Evolutionary conservation across 177 flowering plant genomes (phyloP), one percentile per base, ranked within the genome.

Genomic region (Vitis hybrid): DNA sequence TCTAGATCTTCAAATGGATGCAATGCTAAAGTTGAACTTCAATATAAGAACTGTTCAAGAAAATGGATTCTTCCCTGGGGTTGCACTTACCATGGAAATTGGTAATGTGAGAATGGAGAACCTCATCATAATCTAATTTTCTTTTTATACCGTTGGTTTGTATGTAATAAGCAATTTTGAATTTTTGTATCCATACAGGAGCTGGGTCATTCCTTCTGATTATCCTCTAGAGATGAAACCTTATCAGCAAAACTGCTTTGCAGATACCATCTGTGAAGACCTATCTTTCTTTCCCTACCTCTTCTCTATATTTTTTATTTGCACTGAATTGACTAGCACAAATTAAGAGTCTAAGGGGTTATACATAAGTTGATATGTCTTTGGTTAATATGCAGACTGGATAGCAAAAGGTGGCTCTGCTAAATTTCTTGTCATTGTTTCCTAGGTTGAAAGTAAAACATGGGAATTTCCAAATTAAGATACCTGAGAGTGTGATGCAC

Each of bases 1-100:
- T 72, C 71, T 23, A 81, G 82, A 39, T 76, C 72, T 67, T 72
- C 77, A 23, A 72, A 64, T 60, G 80, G 71, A 17, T 55, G 73
- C 68, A 59, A 69, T 45, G 77, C 67, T 11, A 81, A 74, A 64
- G 62, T 81, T 17, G 84, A 77, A 69, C 65, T 83, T 57, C 86
- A 73, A 45, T 79, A 81, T 18, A 79, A 51, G 23, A 80, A 83
- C 66, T 79, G 82, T 66, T 71, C 78, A 14, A 75, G 78, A 18
- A 58, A 64, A 45, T 79, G 81, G 79, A 52, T 81, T 69, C 82
- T 83, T 66, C 86, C 81, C 5, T 83, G 86, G 86, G 86, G 84
- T 60, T 76, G 73, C 56, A 18, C 77, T 70, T 77, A 75, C 72
- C 75, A 21, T 23, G 86, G 84, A 59, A 78, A 81, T 55, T 61